These are phyloP conservation scores for Globisporangium radiosum DNA, from an alignment of 352 stramenopile species.

Conservation along the genomic window DNA sequence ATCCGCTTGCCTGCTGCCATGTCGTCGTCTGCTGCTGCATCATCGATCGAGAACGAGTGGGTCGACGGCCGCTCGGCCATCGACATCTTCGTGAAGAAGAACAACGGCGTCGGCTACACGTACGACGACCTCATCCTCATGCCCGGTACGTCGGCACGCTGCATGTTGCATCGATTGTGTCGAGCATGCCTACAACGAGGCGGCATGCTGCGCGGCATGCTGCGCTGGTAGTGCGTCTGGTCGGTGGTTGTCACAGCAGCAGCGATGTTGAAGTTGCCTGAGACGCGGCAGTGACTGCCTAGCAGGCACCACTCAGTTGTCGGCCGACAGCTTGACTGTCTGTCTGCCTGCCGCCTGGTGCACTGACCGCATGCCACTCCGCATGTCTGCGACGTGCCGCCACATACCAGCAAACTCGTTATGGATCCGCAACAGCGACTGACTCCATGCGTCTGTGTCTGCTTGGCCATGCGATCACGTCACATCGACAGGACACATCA, in stretches of 20 bases:
- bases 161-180: not conserved
- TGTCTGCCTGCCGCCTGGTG: too few relatives aligned
- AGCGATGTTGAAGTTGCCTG: slow-evolving; percentile 16
- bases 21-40: not conserved
- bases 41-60: slow-evolving; percentile 39
- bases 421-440: not conserved
- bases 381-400: not conserved
- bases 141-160: slow-evolving; percentile 24
- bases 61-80: slow-evolving; percentile 70
- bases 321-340: not conserved
- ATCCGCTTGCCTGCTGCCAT: slow-evolving; percentile 1
- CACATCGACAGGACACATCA: slow-evolving; percentile 76
- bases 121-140: slow-evolving; percentile 78
- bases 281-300: slow-evolving; percentile 3
- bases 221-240: not conserved
- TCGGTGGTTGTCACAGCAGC: not conserved
- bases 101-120: slow-evolving; percentile 67
- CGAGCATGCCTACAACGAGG: not conserved
- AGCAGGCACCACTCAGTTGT: not conserved
- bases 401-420: not conserved
- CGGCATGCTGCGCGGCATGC: slow-evolving; percentile 10
- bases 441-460: slow-evolving; percentile 2
- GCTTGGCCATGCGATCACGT: not conserved
- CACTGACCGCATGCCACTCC: too few relatives aligned
- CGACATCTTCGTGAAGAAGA: slow-evolving; percentile 86